phyloP scores from a whole-genome alignment of 768 basidiomycete genomes.

The Phanerochaete sordida region DNA sequence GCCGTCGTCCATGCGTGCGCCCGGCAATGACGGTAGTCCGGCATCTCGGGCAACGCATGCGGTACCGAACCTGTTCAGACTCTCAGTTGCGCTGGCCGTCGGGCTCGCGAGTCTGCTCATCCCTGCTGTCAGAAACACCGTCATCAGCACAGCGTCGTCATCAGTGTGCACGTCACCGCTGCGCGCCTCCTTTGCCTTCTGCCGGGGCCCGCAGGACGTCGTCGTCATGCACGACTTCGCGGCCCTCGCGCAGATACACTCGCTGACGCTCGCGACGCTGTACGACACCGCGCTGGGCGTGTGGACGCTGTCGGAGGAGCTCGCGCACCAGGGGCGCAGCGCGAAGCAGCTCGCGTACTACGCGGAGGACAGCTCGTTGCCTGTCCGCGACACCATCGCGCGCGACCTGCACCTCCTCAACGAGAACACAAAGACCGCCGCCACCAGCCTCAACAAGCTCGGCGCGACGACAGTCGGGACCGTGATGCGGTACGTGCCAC shows the following conservation, averaged over 20 bases:
- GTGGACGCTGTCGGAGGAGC: not conserved
- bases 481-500: not conserved
- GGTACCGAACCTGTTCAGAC: not conserved
- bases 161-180: not conserved
- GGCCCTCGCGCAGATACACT: not conserved
- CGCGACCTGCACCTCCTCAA: not conserved
- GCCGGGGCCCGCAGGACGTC: not conserved
- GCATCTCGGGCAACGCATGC: not conserved
- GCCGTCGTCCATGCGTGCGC: not conserved
- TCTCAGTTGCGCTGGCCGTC: not conserved
- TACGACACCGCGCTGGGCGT: not conserved
- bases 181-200: not conserved
- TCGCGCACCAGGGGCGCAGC: not conserved
- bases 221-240: slow-evolving; percentile 3
- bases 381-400: not conserved
- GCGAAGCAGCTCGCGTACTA: not conserved
- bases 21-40: not conserved
- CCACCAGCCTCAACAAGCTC: not conserved
- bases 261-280: not conserved
- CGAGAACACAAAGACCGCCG: not conserved
- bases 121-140: not conserved
- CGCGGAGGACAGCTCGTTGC: not conserved
- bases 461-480: not conserved
- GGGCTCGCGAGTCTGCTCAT: not conserved
- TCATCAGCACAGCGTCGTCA: not conserved